Evolutionary conservation across 257 asterid genomes (phyloP).

Genomic region (Rubia yunnanensis): DNA sequence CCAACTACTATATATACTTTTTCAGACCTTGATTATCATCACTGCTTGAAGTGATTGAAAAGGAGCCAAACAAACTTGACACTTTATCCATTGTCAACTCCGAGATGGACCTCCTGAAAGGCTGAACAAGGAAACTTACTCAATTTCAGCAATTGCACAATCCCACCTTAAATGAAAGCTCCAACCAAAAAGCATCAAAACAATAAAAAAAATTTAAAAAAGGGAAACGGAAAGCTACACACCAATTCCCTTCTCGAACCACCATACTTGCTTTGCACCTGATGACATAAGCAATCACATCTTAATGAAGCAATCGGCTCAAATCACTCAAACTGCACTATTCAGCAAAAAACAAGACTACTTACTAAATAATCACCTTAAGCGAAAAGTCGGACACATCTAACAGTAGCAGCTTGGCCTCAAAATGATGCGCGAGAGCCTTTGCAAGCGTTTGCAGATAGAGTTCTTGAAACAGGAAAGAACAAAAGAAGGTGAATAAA

Average conservation of each 20-base stretch:
- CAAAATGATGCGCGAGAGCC: constrained; percentile 78
- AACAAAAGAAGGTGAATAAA: constrained; percentile 8
- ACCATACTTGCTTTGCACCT: constrained; percentile 92
- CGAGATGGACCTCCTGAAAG: constrained; percentile 61
- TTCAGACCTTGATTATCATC: constrained; percentile 55
- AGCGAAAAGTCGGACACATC: constrained; percentile 75
- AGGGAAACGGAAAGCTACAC: constrained; percentile 20
- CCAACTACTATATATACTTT: constrained; percentile 10
- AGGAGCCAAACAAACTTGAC: constrained; percentile 61
- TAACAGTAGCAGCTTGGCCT: constrained; percentile 65
- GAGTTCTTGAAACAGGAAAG: constrained; percentile 32
- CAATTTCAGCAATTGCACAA: constrained; percentile 11
- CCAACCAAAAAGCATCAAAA: neutral
- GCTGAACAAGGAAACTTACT: constrained; percentile 30
- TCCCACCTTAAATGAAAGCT: neutral
- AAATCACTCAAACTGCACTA: constrained; percentile 1
- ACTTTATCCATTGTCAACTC: constrained; percentile 62
- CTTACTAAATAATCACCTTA: constrained; percentile 41
- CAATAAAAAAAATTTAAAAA: neutral
- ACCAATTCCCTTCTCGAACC: constrained; percentile 55
- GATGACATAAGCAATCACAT: constrained; percentile 17
- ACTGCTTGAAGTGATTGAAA: constrained; percentile 50
- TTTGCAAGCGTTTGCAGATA: constrained; percentile 75
- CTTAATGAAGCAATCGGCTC: constrained; percentile 14
- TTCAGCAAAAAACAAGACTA: constrained; percentile 9